A percentile compares a stretch with the other conserved stretches of the same genome.
phyloP scores from a whole-genome alignment of 306 rosid genomes.

The Ochetophila trinervis region DNA sequence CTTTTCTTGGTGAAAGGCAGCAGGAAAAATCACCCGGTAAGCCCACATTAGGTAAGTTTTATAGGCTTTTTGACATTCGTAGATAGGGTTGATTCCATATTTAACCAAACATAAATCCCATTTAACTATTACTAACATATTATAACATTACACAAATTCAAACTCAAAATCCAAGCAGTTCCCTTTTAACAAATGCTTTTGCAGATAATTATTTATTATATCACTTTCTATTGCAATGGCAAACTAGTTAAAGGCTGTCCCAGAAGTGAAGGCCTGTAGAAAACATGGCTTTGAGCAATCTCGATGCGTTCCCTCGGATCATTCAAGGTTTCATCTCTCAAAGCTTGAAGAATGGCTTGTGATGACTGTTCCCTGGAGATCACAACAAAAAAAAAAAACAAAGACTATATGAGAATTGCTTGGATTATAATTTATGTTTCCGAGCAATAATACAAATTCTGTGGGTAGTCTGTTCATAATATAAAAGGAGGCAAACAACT shows the following conservation, averaged over 20 bases:
- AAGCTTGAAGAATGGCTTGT: slow-evolving; percentile 72
- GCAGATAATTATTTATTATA: slow-evolving; percentile 6
- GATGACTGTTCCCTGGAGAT: slow-evolving; percentile 70
- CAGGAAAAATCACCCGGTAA: no score
- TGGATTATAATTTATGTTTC: no score
- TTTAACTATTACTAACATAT: no score
- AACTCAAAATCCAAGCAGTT: no score
- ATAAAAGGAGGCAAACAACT: background rate
- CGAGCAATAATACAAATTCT: no score
- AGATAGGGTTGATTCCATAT: no score
- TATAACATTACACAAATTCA: no score
- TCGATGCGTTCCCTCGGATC: slow-evolving; percentile 93
- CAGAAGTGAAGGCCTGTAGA: slow-evolving; percentile 88
- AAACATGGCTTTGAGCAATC: slow-evolving; percentile 87
- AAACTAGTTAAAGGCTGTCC: slow-evolving; percentile 49
- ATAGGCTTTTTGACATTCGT: no score
- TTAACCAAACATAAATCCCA: no score
- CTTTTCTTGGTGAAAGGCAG: no score
- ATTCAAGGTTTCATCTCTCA: slow-evolving; percentile 85
- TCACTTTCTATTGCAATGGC: slow-evolving; percentile 23
- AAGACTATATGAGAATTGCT: background rate
- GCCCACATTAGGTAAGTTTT: no score
- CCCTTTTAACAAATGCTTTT: background rate
- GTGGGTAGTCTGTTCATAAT: no score
- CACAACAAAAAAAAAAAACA: slow-evolving; percentile 18